Percentiles rank a stretch among this genome's conserved stretches.
Evolutionary conservation across 2,329 filamentous ascomycete genomes (phyloP).

Genomic region (Stagonosporopsis cucurbitacearum): DNA sequence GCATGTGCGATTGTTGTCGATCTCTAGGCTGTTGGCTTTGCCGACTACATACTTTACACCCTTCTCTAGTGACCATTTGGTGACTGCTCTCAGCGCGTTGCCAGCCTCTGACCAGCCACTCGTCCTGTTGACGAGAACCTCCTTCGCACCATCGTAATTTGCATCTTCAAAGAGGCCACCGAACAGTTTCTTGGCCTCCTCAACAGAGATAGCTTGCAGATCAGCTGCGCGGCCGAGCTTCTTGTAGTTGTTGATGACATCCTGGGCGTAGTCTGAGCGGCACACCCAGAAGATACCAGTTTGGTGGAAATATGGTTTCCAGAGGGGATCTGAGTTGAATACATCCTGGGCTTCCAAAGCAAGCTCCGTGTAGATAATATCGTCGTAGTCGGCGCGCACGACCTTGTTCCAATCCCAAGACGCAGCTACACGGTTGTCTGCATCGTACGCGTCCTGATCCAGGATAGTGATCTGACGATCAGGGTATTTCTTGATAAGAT

Average conservation of each 20-base stretch:
- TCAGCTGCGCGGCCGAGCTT: slow-evolving; percentile 57
- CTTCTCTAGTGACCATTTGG: slow-evolving; percentile 58
- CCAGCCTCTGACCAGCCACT: slow-evolving; percentile 70
- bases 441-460: slow-evolving; percentile 45
- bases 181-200: slow-evolving; percentile 63
- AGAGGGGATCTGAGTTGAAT: slow-evolving; percentile 65
- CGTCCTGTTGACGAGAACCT: slow-evolving; percentile 66
- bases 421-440: slow-evolving; percentile 58
- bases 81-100: slow-evolving; percentile 63
- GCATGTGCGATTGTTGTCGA: slow-evolving; percentile 56
- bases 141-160: slow-evolving; percentile 64
- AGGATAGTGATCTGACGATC: slow-evolving; percentile 50
- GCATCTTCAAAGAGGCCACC: slow-evolving; percentile 66
- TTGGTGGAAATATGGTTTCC: slow-evolving; percentile 60
- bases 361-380: slow-evolving; percentile 67
- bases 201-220: slow-evolving; percentile 52
- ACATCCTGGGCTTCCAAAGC: slow-evolving; percentile 70
- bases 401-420: slow-evolving; percentile 79
- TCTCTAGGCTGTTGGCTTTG: slow-evolving; percentile 57
- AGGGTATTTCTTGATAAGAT: slow-evolving; percentile 51
- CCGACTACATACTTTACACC: slow-evolving; percentile 66
- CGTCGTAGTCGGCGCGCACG: slow-evolving; percentile 71
- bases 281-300: slow-evolving; percentile 58
- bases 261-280: slow-evolving; percentile 53
- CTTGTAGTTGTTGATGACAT: slow-evolving; percentile 59